phyloP scores from a whole-genome alignment of 2,329 filamentous ascomycete genomes.

The Epichloe typhina region DNA sequence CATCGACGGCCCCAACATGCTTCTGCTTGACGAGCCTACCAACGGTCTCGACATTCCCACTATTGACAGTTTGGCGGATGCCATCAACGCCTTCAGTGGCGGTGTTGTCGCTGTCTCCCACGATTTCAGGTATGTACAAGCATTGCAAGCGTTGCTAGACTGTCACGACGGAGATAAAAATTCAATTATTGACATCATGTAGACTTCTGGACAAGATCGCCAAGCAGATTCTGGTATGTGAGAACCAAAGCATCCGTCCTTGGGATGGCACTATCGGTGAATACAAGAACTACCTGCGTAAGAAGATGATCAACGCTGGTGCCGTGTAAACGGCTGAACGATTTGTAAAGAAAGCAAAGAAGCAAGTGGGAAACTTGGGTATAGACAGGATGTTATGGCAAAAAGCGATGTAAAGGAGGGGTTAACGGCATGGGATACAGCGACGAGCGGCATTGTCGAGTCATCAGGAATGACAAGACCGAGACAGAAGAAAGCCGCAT shows the following conservation, averaged over 20 bases:
- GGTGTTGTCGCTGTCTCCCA: slow-evolving; percentile 97
- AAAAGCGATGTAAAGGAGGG: slow-evolving; percentile 7
- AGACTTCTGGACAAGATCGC: slow-evolving; percentile 98
- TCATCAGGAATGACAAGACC: slow-evolving; percentile 8
- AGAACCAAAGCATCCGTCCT: slow-evolving; percentile 83
- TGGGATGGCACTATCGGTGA: slow-evolving; percentile 86
- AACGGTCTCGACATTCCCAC: slow-evolving; percentile 99
- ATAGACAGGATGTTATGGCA: slow-evolving; percentile 10
- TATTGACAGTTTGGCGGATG: slow-evolving; percentile 92
- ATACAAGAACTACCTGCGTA: slow-evolving; percentile 97
- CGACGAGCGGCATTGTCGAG: slow-evolving; percentile 8
- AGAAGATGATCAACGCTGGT: slow-evolving; percentile 91
- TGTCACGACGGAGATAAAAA: neutral
- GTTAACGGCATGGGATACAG: slow-evolving; percentile 7
- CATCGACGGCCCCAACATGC: slow-evolving; percentile 94
- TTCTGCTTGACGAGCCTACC: slow-evolving; percentile 94
- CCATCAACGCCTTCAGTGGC: slow-evolving; percentile 90
- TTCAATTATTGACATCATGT: slow-evolving; percentile 8
- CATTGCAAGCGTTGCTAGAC: neutral
- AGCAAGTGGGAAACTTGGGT: slow-evolving; percentile 3
- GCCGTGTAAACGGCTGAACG: slow-evolving; percentile 56
- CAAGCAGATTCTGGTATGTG: slow-evolving; percentile 98
- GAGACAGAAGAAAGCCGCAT: slow-evolving; percentile 10
- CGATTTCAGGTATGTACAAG: slow-evolving; percentile 75
- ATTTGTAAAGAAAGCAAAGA: slow-evolving; percentile 1